Conservation (phyloP, 192 early-diverging fungal genomes). For the Spinellus fusiger region DNA sequence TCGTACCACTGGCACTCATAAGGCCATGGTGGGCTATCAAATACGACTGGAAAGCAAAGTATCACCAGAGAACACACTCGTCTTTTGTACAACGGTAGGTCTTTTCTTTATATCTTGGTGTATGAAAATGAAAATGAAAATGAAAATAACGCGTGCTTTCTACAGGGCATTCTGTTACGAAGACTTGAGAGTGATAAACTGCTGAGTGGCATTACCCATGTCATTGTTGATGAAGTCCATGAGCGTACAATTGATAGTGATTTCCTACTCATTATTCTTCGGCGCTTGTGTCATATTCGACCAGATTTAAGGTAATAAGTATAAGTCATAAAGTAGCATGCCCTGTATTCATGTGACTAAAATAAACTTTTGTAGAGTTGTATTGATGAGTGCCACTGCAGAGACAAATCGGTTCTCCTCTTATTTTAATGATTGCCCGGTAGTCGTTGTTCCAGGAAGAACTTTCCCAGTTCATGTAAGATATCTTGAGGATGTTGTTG, state of each 20-base stretch:
- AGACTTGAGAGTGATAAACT: slow-evolving; percentile 55
- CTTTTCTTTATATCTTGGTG: neutral
- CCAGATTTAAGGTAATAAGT: slow-evolving; percentile 48
- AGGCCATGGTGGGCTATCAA: slow-evolving; percentile 66
- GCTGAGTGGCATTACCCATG: slow-evolving; percentile 55
- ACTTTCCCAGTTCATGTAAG: slow-evolving; percentile 53
- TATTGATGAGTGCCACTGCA: slow-evolving; percentile 75
- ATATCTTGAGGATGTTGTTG: slow-evolving; percentile 66
- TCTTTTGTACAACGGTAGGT: slow-evolving; percentile 69
- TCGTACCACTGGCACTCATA: slow-evolving; percentile 39
- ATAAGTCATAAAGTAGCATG: neutral
- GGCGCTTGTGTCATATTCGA: slow-evolving; percentile 40
- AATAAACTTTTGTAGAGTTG: no score
- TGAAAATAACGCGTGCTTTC: no score
- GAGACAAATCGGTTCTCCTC: slow-evolving; percentile 54
- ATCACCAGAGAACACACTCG: slow-evolving; percentile 50
- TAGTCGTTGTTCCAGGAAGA: slow-evolving; percentile 51
- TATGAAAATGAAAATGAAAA: no score
- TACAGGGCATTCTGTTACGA: slow-evolving; percentile 63
- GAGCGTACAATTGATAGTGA: slow-evolving; percentile 72
- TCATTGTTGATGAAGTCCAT: slow-evolving; percentile 79
- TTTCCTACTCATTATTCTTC: slow-evolving; percentile 64
- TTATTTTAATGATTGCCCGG: slow-evolving; percentile 60
- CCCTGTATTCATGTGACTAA: no score
- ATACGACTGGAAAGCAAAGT: slow-evolving; percentile 60